These are phyloP conservation scores for Leishmania tarentolae DNA, from an alignment of 208 protist species.

Conservation along the genomic window DNA sequence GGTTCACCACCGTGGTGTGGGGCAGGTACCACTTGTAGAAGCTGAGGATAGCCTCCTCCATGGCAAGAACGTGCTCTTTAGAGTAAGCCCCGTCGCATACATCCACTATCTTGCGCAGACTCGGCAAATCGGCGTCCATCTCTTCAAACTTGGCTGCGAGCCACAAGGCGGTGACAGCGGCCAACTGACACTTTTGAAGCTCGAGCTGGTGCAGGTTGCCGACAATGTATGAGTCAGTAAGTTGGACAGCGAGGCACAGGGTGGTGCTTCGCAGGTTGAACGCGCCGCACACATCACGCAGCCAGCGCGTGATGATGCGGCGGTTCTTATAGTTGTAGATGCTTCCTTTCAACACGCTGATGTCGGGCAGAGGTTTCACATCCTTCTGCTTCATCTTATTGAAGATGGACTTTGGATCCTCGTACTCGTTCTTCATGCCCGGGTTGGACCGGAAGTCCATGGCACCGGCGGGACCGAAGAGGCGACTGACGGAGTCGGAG, in stretches of 20 bases:
- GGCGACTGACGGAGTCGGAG: conserved; percentile 58
- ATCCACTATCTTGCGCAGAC: conserved; percentile 66
- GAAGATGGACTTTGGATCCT: conserved; percentile 64
- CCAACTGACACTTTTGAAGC: conserved; percentile 77
- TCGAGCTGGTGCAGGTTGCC: conserved; percentile 58
- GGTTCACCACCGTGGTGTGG: conserved; percentile 82
- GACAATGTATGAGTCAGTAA: conserved; percentile 73
- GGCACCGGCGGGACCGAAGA: conserved; percentile 61
- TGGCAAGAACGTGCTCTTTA: conserved; percentile 55
- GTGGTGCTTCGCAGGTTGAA: conserved; percentile 82
- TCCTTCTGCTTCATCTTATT: conserved; percentile 74
- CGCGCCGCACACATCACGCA: conserved; percentile 78
- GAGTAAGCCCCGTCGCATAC: conserved; percentile 80
- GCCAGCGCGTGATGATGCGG: conserved; percentile 79
- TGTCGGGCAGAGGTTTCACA: conserved; percentile 58
- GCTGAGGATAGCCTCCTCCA: conserved; percentile 79
- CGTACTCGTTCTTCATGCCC: conserved; percentile 51
- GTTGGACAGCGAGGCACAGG: conserved; percentile 83
- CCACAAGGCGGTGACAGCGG: conserved; percentile 76
- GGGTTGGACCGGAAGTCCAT: conserved; percentile 82
- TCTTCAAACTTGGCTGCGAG: conserved; percentile 89
- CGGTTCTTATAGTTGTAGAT: conserved; percentile 88
- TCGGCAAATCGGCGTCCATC: conserved; percentile 68
- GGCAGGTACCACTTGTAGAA: conserved; percentile 85
- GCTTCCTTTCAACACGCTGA: conserved; percentile 72